Percentiles rank a stretch among this genome's conserved stretches.
Evolutionary conservation across 495 filamentous ascomycete genomes (phyloP).

Genomic region (Penicillium atrosanguineum): DNA sequence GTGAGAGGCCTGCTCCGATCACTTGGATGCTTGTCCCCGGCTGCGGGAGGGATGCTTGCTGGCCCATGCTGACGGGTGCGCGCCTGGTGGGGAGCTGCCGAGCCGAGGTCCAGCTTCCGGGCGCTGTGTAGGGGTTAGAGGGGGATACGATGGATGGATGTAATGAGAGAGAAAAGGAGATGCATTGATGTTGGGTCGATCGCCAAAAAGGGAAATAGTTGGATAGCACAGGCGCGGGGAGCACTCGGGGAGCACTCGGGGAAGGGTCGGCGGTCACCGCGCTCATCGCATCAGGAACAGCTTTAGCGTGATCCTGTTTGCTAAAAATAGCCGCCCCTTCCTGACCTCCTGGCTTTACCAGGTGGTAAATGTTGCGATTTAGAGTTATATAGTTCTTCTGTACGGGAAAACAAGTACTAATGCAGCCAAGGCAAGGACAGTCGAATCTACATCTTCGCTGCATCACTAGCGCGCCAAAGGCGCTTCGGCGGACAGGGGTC

Average conservation of each 20-base stretch:
- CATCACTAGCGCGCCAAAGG: background rate
- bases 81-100: background rate
- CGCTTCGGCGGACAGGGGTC: background rate
- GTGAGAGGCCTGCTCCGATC: conserved; percentile 51
- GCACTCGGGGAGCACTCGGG: background rate
- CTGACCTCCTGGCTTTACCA: background rate
- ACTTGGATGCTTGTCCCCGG: conserved; percentile 19
- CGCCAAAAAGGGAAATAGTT: background rate
- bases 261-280: background rate
- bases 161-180: background rate
- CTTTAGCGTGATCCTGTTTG: background rate
- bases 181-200: background rate
- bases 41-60: conserved; percentile 10
- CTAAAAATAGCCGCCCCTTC: background rate
- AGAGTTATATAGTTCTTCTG: background rate
- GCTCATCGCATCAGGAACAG: background rate
- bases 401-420: background rate
- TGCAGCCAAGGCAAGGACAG: background rate
- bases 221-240: background rate
- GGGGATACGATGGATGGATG: background rate
- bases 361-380: background rate
- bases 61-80: conserved; percentile 11
- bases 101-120: background rate
- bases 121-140: background rate
- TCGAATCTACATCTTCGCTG: background rate